Evolutionary conservation across 2,329 filamentous ascomycete species (phyloP), one percentile per base, ranked within the genome.

Genomic region (Fusarium multiceps): DNA sequence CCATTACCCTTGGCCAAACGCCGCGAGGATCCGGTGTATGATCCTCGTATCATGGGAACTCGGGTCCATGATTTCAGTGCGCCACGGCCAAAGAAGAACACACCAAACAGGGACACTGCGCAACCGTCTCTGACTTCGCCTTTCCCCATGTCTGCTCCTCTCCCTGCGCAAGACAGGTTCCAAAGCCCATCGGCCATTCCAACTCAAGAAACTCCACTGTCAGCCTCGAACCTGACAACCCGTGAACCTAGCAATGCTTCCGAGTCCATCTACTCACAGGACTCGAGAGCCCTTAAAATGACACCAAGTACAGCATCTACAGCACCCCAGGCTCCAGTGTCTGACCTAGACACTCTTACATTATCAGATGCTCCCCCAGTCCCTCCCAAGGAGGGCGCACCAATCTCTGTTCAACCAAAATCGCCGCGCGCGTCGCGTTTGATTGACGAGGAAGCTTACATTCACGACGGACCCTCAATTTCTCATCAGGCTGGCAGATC

Each of bases 11-110:
- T 84, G 28, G 71, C 80, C 47, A 78, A 80, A 23, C 75, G 77
- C 10, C 71, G 77, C 0, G 82, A 83, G 16, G 84, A 85, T 70
- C 82, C 83, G 7, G 77, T 79, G 21, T 89, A 90, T 71, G 89
- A 91, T 71, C 89, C 89, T 20, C 84, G 88, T 12, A 92, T 92
- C 68, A 85, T 84, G 73, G 90, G 87, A 50, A 92, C 87, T 10
- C 82, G 84, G 48, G 85, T 90, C 51, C 90, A 92, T 75, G 89
- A 89, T 76, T 91, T 90, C 72, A 90, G 88, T 73, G 88, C 87
- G 0, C 89, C 88, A 3, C 81, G 88, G 51, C 83, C 82, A 25
- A 84, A 81, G 64, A 83, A 66, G 41, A 68, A 63, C 21, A 49
- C 30, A 5, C 65, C 63, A 20, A 69, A 32, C 11, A 74, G 68